Evolutionary conservation across 495 filamentous ascomycete species (phyloP), one percentile per base, ranked within the genome.

Genomic region (Penicillium steckii): DNA sequence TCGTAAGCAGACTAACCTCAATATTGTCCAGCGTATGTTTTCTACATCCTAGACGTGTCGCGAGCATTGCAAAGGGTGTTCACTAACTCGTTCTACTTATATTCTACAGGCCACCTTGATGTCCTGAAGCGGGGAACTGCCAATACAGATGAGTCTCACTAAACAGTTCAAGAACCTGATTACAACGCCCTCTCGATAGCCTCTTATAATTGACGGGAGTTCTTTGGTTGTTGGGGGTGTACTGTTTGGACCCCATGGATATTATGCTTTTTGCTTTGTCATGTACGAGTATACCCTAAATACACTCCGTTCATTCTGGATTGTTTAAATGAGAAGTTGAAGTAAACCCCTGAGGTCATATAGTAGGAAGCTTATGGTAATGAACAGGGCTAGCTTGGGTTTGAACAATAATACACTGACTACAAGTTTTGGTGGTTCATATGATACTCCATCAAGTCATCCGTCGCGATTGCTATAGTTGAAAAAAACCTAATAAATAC

Each of bases 21-120:
- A 74, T 68, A 76, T 96, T 57, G 67, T 84, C 22, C 87, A 92
- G 68, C 81, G 90, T 94, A 80, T 59, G 89, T 76, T 10, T 76
- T 10, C 19, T 17, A 10, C 18, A 23, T 10, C 18, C 38, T 8
- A 32, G 3, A 32, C 10, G 10, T 12, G 10, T 3, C 29, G 29
- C 29, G 10, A 32, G 10, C 8, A 32, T 32, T 13, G 10, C n/a
- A 32, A 3, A 10, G 4, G 26, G 10, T 27, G 4, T 27, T 27
- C 33, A 37, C 19, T 15, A 37, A 37, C 23, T 46, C 12, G 0
- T 32, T 10, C 8, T 38, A 15, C 10, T 17, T 19, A 13, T 1
- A 19, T 54, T 59, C 24, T 51, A 86, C 15, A 65, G 85, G 71
- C 56, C 72, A 63, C 52, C 48, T 90, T 37, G 85, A 89, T 62